Percentiles rank a stretch among this genome's conserved stretches.
Evolutionary conservation across 2,329 filamentous ascomycete species (phyloP).

Genomic region (Aspergillus alliaceus): DNA sequence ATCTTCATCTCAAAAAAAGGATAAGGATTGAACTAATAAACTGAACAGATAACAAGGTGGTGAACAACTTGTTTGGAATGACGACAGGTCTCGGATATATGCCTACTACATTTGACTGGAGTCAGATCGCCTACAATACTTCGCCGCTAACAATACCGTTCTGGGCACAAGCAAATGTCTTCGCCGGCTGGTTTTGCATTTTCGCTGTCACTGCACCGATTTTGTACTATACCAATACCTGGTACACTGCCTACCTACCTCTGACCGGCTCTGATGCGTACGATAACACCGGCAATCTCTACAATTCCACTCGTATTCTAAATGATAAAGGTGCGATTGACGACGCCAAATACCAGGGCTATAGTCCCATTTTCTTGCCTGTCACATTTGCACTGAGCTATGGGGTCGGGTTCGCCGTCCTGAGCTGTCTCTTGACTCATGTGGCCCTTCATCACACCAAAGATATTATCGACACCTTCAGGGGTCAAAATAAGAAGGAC

Average conservation of each 20-base stretch:
- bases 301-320: slow-evolving; percentile 60
- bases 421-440: slow-evolving; percentile 47
- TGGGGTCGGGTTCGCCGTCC: slow-evolving; percentile 63
- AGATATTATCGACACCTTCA: slow-evolving; percentile 20
- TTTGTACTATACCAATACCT: slow-evolving; percentile 32
- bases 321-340: slow-evolving; percentile 54
- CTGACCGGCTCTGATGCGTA: slow-evolving; percentile 29
- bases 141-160: slow-evolving; percentile 31
- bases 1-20: slow-evolving; percentile 8
- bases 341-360: slow-evolving; percentile 57
- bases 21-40: slow-evolving; percentile 29
- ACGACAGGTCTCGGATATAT: slow-evolving; percentile 47
- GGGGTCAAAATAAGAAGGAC: slow-evolving; percentile 32
- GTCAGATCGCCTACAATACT: slow-evolving; percentile 33
- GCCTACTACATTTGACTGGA: slow-evolving; percentile 55
- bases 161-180: slow-evolving; percentile 41
- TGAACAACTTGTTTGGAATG: slow-evolving; percentile 44
- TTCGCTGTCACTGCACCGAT: slow-evolving; percentile 38
- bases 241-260: slow-evolving; percentile 29
- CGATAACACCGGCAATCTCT: slow-evolving; percentile 50
- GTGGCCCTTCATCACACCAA: slow-evolving; percentile 21
- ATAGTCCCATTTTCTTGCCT: slow-evolving; percentile 62
- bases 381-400: slow-evolving; percentile 54
- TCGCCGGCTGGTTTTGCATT: slow-evolving; percentile 37
- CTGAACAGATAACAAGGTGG: slow-evolving; percentile 31